These are phyloP conservation scores for Carex parvula DNA, from an alignment of 176 grass and related monocot genomes.

Conservation along the genomic window DNA sequence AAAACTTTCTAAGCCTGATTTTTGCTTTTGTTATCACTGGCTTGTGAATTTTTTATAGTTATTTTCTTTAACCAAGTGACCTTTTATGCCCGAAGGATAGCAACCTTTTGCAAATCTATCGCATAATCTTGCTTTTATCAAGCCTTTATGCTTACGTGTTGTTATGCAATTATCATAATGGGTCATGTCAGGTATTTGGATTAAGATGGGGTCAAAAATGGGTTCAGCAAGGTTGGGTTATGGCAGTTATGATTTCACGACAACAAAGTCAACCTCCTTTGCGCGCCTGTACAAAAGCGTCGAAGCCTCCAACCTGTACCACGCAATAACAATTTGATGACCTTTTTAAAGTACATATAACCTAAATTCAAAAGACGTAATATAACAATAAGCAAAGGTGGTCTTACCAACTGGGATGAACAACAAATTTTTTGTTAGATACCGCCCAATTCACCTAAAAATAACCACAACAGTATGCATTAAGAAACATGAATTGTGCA, in stretches of 20 bases:
- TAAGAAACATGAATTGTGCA: neutral
- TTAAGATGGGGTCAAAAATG: neutral
- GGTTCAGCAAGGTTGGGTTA: neutral
- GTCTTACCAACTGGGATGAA: constrained; percentile 95
- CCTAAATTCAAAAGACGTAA: neutral
- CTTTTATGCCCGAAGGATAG: neutral
- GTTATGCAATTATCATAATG: constrained; percentile 1
- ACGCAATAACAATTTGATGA: constrained; percentile 23
- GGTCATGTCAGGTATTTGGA: constrained; percentile 11
- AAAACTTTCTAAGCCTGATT: neutral
- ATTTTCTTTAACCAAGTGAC: constrained; percentile 19
- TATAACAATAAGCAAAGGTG: constrained; percentile 15
- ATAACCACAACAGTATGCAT: neutral
- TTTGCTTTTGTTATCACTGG: constrained; percentile 11
- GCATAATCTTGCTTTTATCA: neutral
- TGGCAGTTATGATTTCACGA: constrained; percentile 37
- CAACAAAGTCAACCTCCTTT: constrained; percentile 64
- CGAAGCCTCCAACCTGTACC: constrained; percentile 96
- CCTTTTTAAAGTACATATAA: neutral
- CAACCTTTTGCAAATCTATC: neutral
- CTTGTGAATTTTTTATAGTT: neutral
- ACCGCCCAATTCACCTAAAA: constrained; percentile 88
- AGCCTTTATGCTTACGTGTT: neutral
- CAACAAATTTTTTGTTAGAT: constrained; percentile 78
- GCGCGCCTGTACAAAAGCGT: constrained; percentile 75